These are phyloP conservation scores for Raphanus raphanistrum DNA, from an alignment of 345 rosid species.

Conservation along the genomic window DNA sequence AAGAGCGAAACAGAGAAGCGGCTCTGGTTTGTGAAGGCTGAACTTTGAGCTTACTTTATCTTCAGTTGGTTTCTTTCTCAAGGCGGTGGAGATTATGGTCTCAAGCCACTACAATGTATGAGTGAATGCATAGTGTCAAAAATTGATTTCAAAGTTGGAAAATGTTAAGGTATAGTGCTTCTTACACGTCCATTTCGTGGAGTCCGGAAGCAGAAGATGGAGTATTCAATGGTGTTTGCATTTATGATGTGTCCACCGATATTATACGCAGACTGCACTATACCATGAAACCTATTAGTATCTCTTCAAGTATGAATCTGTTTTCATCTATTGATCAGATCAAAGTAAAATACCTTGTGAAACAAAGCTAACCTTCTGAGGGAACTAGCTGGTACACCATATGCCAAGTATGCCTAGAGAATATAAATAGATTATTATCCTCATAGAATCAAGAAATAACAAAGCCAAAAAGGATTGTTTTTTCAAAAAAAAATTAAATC, in stretches of 20 bases:
- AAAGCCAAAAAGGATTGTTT: background rate
- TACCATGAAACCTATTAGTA: constrained; percentile 42
- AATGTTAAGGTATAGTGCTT: background rate
- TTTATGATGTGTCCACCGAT: constrained; percentile 75
- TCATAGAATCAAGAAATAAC: background rate
- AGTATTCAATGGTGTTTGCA: constrained; percentile 84
- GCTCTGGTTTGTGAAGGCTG: constrained; percentile 55
- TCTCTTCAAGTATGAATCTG: background rate
- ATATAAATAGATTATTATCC: background rate
- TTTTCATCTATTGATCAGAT: background rate
- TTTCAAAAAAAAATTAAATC: background rate
- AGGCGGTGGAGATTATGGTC: constrained; percentile 70
- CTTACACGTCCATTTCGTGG: constrained; percentile 77
- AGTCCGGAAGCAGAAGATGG: constrained; percentile 68
- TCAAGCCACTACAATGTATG: constrained; percentile 73
- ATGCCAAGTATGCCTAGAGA: constrained; percentile 79
- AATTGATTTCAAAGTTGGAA: background rate
- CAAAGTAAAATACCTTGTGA: constrained; percentile 66
- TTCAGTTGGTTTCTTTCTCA: constrained; percentile 69
- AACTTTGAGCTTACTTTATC: constrained; percentile 59
- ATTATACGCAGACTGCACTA: constrained; percentile 92
- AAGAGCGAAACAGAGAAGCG: constrained; percentile 78
- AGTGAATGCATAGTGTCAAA: constrained; percentile 2
- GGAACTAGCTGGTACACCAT: constrained; percentile 73
- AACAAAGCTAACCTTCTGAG: constrained; percentile 79